These are phyloP conservation scores for Eleusine indica DNA, from an alignment of 176 grass and related monocot genomes.

Conservation along the genomic window DNA sequence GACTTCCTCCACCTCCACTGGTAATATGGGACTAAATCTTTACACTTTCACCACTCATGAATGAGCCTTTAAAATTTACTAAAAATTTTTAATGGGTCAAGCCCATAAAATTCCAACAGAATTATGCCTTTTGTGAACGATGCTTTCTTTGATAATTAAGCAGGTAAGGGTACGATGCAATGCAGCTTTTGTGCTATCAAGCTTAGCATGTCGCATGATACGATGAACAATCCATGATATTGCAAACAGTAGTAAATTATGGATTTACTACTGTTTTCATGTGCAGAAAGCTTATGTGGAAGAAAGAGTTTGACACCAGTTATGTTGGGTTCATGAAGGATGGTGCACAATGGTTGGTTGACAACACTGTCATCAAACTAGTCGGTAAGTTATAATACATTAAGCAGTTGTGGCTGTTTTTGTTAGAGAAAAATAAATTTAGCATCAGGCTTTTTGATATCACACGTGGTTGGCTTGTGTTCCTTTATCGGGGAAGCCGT, in stretches of 20 bases:
- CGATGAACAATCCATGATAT: not conserved
- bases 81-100: too few species aligned
- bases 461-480: not conserved
- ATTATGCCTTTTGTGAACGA: not conserved
- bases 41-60: too few species aligned
- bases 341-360: conserved; percentile 81
- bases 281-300: conserved; percentile 78
- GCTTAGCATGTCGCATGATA: not conserved
- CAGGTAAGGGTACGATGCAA: not conserved
- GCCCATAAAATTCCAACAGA: too few species aligned
- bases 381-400: conserved; percentile 58
- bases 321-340: conserved; percentile 91
- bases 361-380: conserved; percentile 84
- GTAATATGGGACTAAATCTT: too few species aligned
- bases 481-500: not conserved
- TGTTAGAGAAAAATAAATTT: not conserved
- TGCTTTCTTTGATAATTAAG: not conserved
- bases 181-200: not conserved
- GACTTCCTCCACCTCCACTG: too few species aligned
- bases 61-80: too few species aligned
- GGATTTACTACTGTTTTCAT: not conserved
- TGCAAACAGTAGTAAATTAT: not conserved
- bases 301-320: conserved; percentile 77
- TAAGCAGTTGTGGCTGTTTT: not conserved
- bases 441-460: not conserved